Base-by-base conservation (phyloP, 371 early-diverging fungal genomes). In the Entomophthora muscae region DNA sequence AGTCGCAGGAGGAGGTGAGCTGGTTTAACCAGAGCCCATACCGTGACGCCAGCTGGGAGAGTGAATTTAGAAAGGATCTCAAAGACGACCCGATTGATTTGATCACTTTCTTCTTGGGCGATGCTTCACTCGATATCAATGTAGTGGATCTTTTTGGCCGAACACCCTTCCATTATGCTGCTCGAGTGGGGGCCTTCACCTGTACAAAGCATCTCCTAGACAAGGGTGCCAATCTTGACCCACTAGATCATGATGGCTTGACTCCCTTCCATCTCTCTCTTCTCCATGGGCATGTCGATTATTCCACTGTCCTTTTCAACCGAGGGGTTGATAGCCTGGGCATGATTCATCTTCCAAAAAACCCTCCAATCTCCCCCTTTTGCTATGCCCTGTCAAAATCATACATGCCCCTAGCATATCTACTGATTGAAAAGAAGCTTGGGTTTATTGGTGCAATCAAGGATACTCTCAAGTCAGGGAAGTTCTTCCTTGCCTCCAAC, bases 131-230 rank as follows among this genome's bases (percentile, higher is more conserved):
- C n/a, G n/a, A n/a, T n/a, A n/a, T n/a, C n/a, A n/a, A n/a, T n/a
- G n/a, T n/a, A n/a, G n/a, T n/a, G n/a, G n/a, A n/a, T n/a, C n/a
- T n/a, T n/a, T n/a, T n/a, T n/a, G n/a, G n/a, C n/a, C n/a, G n/a
- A n/a, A 78, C 77, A 0, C 78, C 82, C 10, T 65, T 83, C 22
- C 83, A 83, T 61, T 83, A 83, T 64, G 78, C 82, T 22, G 81
- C 78, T 7, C 63, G 72, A 52, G 68, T 74, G 1, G 82, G 81
- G 5, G 79, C 83, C 1, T 81, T 77, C 57, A 78, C 80, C 5
- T 78, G 78, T 58, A 69, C 78, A 1, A 71, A 75, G 1, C 65
- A 72, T n/a, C 64, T 80, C 1, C 30, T 78, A 2, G 63, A 71
- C n/a, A 13, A 70, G 51, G 68, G 68, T 0, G 71, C 72, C 3